A percentile compares a stretch with the other conserved stretches of the same genome.
phyloP scores from a whole-genome alignment of 163 green algal species.

The Coccomyxa subellipsoidea region DNA sequence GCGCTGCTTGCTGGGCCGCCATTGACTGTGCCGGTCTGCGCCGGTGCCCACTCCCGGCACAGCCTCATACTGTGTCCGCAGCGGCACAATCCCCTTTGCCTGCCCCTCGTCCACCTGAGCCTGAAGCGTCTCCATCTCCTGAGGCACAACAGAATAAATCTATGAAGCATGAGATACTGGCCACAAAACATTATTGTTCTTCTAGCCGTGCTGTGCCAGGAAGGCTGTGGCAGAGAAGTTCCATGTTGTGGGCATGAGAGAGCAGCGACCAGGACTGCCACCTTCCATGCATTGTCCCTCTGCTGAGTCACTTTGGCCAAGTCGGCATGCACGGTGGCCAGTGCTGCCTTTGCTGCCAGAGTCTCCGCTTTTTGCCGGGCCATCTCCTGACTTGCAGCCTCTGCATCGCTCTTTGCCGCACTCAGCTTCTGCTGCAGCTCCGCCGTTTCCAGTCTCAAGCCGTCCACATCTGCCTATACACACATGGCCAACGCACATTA shows the following conservation, averaged over 20 bases:
- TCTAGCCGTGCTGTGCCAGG: too few relatives aligned
- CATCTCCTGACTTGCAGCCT: not conserved
- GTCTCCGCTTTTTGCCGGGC: not conserved
- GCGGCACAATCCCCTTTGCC: not conserved
- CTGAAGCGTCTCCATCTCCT: slow-evolving; percentile 6
- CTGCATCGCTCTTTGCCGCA: not conserved
- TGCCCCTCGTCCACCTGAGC: not conserved
- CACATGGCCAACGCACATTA: not conserved
- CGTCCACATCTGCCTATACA: not conserved
- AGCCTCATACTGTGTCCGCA: not conserved
- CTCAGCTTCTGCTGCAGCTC: not conserved
- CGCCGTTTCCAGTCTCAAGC: not conserved
- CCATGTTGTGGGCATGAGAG: not conserved
- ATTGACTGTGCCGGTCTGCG: slow-evolving; percentile 31
- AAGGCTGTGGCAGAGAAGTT: not conserved
- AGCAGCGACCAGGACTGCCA: too few relatives aligned
- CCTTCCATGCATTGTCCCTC: not conserved
- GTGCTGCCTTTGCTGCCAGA: not conserved
- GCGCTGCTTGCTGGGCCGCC: slow-evolving; percentile 19
- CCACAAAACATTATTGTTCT: too few relatives aligned
- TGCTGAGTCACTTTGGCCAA: not conserved
- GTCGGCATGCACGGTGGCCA: not conserved
- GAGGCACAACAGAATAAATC: not conserved
- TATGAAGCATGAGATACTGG: too few relatives aligned
- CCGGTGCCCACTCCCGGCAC: not conserved